Percentiles rank a stretch among this genome's conserved stretches.
These are phyloP conservation scores for Aspergillus japonicus DNA, from an alignment of 2,329 filamentous ascomycete genomes.

Conservation along the genomic window DNA sequence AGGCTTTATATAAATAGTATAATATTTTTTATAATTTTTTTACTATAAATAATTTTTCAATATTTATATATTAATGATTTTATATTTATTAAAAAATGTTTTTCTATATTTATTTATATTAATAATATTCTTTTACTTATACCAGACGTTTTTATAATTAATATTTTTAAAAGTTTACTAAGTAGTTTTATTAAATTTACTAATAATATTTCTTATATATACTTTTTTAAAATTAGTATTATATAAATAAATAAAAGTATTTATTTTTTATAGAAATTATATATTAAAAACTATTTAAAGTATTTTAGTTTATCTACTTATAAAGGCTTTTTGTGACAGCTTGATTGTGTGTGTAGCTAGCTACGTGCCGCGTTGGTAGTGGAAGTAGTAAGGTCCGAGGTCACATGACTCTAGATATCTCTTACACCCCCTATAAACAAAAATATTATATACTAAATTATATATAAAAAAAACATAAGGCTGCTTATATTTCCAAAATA, in stretches of 20 bases:
- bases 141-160: neutral
- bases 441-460: too few species aligned
- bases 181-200: neutral
- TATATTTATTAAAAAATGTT: neutral
- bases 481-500: too few species aligned
- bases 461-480: too few species aligned
- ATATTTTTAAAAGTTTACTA: neutral
- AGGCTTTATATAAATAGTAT: neutral
- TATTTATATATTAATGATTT: neutral
- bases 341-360: too few species aligned
- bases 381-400: too few species aligned
- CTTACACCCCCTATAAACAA: too few species aligned
- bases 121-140: neutral
- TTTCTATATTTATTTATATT: neutral
- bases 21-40: neutral
- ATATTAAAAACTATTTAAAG: neutral
- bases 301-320: too few species aligned
- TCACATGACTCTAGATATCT: too few species aligned
- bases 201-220: neutral
- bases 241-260: neutral
- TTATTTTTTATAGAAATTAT: neutral
- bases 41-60: neutral
- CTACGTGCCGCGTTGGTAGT: too few species aligned
- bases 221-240: neutral
- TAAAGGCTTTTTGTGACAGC: too few species aligned